phyloP scores from a whole-genome alignment of 2,329 filamentous ascomycete species.

The Aspergillus sp. region DNA sequence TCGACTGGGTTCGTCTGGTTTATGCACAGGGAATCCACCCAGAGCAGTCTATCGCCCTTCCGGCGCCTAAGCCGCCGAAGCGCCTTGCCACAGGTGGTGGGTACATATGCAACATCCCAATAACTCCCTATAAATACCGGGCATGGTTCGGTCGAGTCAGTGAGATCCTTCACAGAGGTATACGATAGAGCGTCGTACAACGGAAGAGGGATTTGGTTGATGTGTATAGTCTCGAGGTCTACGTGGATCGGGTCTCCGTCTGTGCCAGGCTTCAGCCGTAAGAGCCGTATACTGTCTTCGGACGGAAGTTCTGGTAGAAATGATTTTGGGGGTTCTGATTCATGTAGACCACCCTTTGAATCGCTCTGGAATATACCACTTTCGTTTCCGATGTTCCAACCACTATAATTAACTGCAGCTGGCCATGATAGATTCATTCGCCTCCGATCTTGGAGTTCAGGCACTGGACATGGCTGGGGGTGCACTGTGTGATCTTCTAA shows the following conservation, averaged over 20 bases:
- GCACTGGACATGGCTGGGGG: neutral
- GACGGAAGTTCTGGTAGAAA: neutral
- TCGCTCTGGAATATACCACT: neutral
- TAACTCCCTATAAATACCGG: conserved; percentile 4
- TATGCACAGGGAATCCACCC: conserved; percentile 4
- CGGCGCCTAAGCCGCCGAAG: neutral
- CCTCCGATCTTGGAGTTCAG: neutral
- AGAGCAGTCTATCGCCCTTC: neutral
- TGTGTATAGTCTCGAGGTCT: neutral
- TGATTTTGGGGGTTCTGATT: neutral
- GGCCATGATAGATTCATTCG: neutral
- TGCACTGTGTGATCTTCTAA: neutral
- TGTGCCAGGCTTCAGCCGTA: neutral
- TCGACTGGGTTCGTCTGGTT: neutral
- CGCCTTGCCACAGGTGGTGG: neutral
- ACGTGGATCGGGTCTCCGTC: neutral
- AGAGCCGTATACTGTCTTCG: conserved; percentile 2
- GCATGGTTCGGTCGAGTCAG: neutral
- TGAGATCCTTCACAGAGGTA: neutral
- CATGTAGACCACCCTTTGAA: neutral
- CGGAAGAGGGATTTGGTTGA: neutral
- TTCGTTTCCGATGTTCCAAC: neutral
- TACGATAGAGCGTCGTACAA: conserved; percentile 2
- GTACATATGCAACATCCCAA: conserved; percentile 2
- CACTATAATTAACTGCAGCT: neutral